phyloP scores from a whole-genome alignment of 2,329 filamentous ascomycete genomes.

The Aspergillus cejpii region DNA sequence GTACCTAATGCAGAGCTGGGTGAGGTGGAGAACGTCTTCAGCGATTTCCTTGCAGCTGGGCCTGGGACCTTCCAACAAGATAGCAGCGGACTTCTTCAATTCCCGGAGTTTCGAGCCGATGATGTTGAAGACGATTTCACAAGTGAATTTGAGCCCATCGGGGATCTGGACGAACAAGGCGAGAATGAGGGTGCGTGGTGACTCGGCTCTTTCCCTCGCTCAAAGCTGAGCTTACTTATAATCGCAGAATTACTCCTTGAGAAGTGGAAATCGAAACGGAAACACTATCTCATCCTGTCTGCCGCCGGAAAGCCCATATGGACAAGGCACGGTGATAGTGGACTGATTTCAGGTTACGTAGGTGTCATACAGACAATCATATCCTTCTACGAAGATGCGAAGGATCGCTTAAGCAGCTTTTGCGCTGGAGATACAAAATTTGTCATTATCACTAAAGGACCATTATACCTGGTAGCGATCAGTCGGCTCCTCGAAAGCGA shows the following conservation, averaged over 20 bases:
- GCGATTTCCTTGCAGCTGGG: slow-evolving; percentile 54
- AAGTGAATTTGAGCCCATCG: slow-evolving; percentile 68
- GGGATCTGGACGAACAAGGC: slow-evolving; percentile 49
- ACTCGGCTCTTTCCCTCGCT: slow-evolving; percentile 4
- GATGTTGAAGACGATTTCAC: slow-evolving; percentile 61
- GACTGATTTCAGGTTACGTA: slow-evolving; percentile 86
- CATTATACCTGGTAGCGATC: slow-evolving; percentile 88
- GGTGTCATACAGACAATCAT: slow-evolving; percentile 96
- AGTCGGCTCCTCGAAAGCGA: slow-evolving; percentile 91
- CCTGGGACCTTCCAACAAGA: slow-evolving; percentile 36
- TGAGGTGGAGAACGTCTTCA: slow-evolving; percentile 76
- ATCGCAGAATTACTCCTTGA: slow-evolving; percentile 48
- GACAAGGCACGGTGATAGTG: slow-evolving; percentile 86
- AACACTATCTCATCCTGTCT: slow-evolving; percentile 95
- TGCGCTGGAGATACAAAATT: slow-evolving; percentile 82
- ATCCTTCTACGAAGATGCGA: slow-evolving; percentile 81
- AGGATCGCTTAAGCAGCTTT: slow-evolving; percentile 73
- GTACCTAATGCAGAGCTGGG: slow-evolving; percentile 52
- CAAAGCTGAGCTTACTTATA: slow-evolving; percentile 1
- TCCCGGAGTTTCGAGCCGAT: slow-evolving; percentile 37
- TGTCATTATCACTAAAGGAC: slow-evolving; percentile 75
- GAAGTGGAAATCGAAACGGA: slow-evolving; percentile 85
- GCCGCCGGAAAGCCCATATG: slow-evolving; percentile 96
- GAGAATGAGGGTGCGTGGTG: slow-evolving; percentile 49
- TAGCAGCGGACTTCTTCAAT: slow-evolving; percentile 29